These are phyloP conservation scores for Fusarium praegraminearum DNA, from an alignment of 2,329 filamentous ascomycete genomes.

Conservation along the genomic window DNA sequence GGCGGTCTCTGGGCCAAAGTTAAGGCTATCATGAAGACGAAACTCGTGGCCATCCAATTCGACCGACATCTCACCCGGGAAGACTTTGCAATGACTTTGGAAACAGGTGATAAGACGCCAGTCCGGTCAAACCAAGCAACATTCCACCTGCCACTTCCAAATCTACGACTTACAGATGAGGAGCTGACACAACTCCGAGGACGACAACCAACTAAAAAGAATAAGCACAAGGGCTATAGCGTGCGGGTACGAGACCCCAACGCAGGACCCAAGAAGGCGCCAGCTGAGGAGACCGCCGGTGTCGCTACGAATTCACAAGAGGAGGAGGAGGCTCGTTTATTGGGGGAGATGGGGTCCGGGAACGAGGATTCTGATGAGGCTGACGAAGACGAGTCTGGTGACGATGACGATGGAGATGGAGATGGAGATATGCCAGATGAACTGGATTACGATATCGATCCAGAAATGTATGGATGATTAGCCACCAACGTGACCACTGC, in stretches of 20 bases:
- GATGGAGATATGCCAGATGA: slow-evolving; percentile 30
- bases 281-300: slow-evolving; percentile 29
- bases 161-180: slow-evolving; percentile 53
- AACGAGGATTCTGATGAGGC: slow-evolving; percentile 49
- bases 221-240: slow-evolving; percentile 53
- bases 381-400: slow-evolving; percentile 48
- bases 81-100: slow-evolving; percentile 53
- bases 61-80: slow-evolving; percentile 60
- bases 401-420: slow-evolving; percentile 44
- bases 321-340: slow-evolving; percentile 40
- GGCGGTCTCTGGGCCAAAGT: slow-evolving; percentile 85
- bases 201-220: slow-evolving; percentile 52
- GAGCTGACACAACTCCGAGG: slow-evolving; percentile 53
- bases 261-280: slow-evolving; percentile 31
- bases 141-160: slow-evolving; percentile 52
- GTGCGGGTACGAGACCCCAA: slow-evolving; percentile 48
- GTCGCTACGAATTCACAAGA: slow-evolving; percentile 41
- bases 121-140: slow-evolving; percentile 48
- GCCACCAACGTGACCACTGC: not conserved
- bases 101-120: slow-evolving; percentile 53
- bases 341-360: slow-evolving; percentile 45
- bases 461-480: slow-evolving; percentile 1
- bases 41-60: slow-evolving; percentile 76
- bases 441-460: slow-evolving; percentile 1
- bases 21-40: slow-evolving; percentile 88